Conservation (phyloP, 1,284 basidiomycete species). For the Melampsora medusae region DNA sequence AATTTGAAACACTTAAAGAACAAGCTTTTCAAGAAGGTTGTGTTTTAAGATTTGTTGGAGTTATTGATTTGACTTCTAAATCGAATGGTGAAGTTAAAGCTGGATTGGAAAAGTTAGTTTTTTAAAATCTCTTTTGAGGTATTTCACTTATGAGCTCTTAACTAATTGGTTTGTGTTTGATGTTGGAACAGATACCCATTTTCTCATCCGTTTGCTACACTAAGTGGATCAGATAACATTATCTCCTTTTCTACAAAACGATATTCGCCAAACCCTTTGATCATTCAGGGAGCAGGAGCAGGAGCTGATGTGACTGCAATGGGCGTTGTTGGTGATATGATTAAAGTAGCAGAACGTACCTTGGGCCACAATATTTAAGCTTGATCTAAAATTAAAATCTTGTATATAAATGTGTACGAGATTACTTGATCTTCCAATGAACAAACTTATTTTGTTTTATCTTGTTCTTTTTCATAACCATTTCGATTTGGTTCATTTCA, state of each 20-base stretch:
- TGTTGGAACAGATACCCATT: slow-evolving; percentile 68
- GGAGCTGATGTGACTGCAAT: slow-evolving; percentile 97
- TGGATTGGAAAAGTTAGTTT: slow-evolving; percentile 72
- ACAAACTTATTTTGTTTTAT: too few species aligned
- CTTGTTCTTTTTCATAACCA: too few species aligned
- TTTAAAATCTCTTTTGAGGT: not conserved
- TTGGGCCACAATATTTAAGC: slow-evolving; percentile 46
- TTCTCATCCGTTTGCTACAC: slow-evolving; percentile 88
- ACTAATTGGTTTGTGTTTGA: not conserved
- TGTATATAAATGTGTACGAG: too few species aligned
- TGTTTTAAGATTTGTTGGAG: slow-evolving; percentile 89
- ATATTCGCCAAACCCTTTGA: slow-evolving; percentile 70
- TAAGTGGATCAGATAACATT: slow-evolving; percentile 96
- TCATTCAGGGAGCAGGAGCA: slow-evolving; percentile 91
- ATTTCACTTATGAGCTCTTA: too few species aligned
- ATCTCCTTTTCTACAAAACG: slow-evolving; percentile 93
- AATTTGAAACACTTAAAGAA: slow-evolving; percentile 72
- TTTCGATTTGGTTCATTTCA: too few species aligned
- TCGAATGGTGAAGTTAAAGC: slow-evolving; percentile 68
- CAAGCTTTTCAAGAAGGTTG: slow-evolving; percentile 74
- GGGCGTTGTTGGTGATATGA: slow-evolving; percentile 80
- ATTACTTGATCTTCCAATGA: too few species aligned
- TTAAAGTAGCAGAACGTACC: slow-evolving; percentile 57
- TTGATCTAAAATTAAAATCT: too few species aligned
- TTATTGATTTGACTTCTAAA: slow-evolving; percentile 75